Percentiles rank a stretch among this genome's conserved stretches.
Conservation (phyloP, 129 eudicot genomes). For the Flaveria bidentis region DNA sequence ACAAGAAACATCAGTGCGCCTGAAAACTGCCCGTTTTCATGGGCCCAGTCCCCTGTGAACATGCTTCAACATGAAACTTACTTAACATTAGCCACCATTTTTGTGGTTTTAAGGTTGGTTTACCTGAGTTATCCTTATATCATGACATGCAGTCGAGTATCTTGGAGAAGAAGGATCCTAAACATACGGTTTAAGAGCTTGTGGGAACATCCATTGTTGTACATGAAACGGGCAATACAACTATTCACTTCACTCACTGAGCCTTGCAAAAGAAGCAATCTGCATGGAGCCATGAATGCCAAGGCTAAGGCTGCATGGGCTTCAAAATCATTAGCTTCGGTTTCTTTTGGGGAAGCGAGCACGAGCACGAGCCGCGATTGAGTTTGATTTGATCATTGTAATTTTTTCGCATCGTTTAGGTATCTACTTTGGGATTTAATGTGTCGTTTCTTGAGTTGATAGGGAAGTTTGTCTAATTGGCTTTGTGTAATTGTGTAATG, state of each 20-base stretch:
- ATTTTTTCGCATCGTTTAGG: neutral
- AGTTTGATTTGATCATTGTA: neutral
- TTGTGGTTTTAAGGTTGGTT: slow-evolving; percentile 62
- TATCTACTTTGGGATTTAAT: slow-evolving; percentile 7
- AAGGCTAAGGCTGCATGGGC: slow-evolving; percentile 78
- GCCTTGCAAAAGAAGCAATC: slow-evolving; percentile 80
- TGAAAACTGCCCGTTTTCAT: slow-evolving; percentile 83
- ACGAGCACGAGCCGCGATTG: slow-evolving; percentile 37
- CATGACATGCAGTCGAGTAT: slow-evolving; percentile 39
- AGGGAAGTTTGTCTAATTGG: slow-evolving; percentile 32
- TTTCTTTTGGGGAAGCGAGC: slow-evolving; percentile 78
- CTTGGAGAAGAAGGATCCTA: slow-evolving; percentile 57
- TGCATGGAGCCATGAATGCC: slow-evolving; percentile 89
- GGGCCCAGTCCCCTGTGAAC: slow-evolving; percentile 88
- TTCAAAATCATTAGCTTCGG: slow-evolving; percentile 81
- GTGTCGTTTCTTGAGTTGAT: neutral
- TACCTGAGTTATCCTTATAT: slow-evolving; percentile 49
- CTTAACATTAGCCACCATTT: slow-evolving; percentile 69
- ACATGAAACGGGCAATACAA: slow-evolving; percentile 62
- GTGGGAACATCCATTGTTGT: slow-evolving; percentile 65
- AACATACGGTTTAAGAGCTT: slow-evolving; percentile 51
- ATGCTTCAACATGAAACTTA: slow-evolving; percentile 78
- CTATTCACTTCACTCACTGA: slow-evolving; percentile 50
- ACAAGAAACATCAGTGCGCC: slow-evolving; percentile 31
- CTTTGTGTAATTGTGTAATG: slow-evolving; percentile 16